Evolutionary conservation across 257 asterid species (phyloP).

Genomic region (Buddleja alternifolia): DNA sequence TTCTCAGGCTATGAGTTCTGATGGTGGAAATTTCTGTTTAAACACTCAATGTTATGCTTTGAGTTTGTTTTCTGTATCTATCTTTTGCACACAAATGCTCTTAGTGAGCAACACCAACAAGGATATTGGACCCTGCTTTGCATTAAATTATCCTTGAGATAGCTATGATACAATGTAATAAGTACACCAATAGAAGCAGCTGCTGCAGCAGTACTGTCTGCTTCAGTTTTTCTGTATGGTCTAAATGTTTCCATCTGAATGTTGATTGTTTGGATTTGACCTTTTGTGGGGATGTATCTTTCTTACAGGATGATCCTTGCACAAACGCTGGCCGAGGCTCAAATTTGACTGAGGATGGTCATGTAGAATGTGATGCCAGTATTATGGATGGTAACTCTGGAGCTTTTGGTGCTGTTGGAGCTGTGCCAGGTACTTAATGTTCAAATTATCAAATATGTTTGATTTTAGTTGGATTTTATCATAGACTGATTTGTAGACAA

Average conservation of each 20-base stretch:
- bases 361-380: conserved; percentile 95
- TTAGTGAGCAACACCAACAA: background rate
- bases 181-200: background rate
- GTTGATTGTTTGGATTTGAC: conserved; percentile 10
- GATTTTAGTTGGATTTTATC: background rate
- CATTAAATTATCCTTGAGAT: background rate
- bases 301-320: conserved; percentile 82
- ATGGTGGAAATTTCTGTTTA: conserved; percentile 2
- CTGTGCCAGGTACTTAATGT: conserved; percentile 73
- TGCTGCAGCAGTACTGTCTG: conserved; percentile 18
- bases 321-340: conserved; percentile 97
- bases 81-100: background rate
- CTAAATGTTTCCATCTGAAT: background rate
- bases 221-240: conserved; percentile 13
- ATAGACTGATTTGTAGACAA: background rate
- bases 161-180: background rate
- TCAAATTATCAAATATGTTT: background rate
- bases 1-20: background rate
- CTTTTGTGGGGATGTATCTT: conserved; percentile 7
- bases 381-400: conserved; percentile 91
- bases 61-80: background rate
- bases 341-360: conserved; percentile 89
- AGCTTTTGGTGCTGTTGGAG: conserved; percentile 96
- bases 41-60: background rate
- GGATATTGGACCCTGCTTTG: background rate